phyloP scores from a whole-genome alignment of 352 stramenopile genomes.

The Globisporangium abappressorium region DNA sequence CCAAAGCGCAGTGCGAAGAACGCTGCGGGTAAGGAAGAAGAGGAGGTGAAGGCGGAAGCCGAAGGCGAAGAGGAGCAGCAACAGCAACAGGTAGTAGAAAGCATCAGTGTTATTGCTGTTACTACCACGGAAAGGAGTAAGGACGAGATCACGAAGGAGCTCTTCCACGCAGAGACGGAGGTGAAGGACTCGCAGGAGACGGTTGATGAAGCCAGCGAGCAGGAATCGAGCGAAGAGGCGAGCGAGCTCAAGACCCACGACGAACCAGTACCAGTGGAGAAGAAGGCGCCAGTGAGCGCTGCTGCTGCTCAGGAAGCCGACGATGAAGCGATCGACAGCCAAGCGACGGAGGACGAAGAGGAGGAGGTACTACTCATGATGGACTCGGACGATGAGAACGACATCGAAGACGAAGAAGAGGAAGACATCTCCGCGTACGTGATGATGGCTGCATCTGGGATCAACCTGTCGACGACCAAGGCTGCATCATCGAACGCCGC shows the following conservation, averaged over 20 bases:
- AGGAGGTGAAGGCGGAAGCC: too few relatives aligned
- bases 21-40: background rate
- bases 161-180: background rate
- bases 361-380: constrained; percentile 49
- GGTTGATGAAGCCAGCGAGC: background rate
- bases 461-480: constrained; percentile 34
- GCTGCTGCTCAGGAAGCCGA: constrained; percentile 12
- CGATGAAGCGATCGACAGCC: background rate
- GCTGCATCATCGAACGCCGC: background rate
- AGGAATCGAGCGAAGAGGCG: constrained; percentile 4
- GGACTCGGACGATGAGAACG: constrained; percentile 40
- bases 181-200: constrained; percentile 9
- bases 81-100: constrained; percentile 10
- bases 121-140: constrained; percentile 9
- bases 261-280: background rate
- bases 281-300: constrained; percentile 2
- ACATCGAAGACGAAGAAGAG: constrained; percentile 26
- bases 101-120: background rate
- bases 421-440: constrained; percentile 56
- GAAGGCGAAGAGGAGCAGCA: background rate
- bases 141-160: constrained; percentile 7
- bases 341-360: constrained; percentile 24
- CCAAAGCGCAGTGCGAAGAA: constrained; percentile 14
- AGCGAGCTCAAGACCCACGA: background rate
- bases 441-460: constrained; percentile 43